These are phyloP conservation scores for Ophidiomyces ophidiicola DNA, from an alignment of 2,329 filamentous ascomycete genomes.

Conservation along the genomic window DNA sequence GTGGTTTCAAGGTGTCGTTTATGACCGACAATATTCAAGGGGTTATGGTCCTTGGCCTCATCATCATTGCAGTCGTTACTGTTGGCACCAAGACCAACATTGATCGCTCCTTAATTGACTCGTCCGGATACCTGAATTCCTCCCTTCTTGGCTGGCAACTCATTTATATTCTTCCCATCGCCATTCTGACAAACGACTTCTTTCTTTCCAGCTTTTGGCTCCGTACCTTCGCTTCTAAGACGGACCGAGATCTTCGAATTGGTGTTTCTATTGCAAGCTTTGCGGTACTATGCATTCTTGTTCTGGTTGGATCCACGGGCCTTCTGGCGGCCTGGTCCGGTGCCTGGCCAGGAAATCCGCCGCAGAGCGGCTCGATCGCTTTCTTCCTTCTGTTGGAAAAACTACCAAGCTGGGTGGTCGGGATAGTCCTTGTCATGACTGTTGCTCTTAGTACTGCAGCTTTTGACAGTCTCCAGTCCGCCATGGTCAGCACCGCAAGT, in stretches of 20 bases:
- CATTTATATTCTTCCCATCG: slow-evolving; percentile 70
- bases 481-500: slow-evolving; percentile 73
- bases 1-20: slow-evolving; percentile 74
- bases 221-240: slow-evolving; percentile 65
- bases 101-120: slow-evolving; percentile 53
- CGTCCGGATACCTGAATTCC: slow-evolving; percentile 56
- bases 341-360: slow-evolving; percentile 51
- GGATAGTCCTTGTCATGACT: slow-evolving; percentile 69
- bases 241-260: slow-evolving; percentile 64
- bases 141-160: slow-evolving; percentile 72
- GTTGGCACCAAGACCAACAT: slow-evolving; percentile 64
- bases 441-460: slow-evolving; percentile 63
- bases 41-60: slow-evolving; percentile 60
- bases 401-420: slow-evolving; percentile 69
- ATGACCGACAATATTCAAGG: slow-evolving; percentile 74
- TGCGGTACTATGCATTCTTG: slow-evolving; percentile 55
- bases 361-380: slow-evolving; percentile 52
- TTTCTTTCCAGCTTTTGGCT: slow-evolving; percentile 79
- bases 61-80: slow-evolving; percentile 65
- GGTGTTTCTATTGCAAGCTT: slow-evolving; percentile 58
- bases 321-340: slow-evolving; percentile 69
- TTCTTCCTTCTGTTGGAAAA: slow-evolving; percentile 63
- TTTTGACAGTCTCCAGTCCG: slow-evolving; percentile 69
- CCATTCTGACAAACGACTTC: slow-evolving; percentile 73
- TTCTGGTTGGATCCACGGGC: slow-evolving; percentile 59